Evolutionary conservation across 306 rosid genomes (phyloP).

Genomic region (Dalbergia oliveri): DNA sequence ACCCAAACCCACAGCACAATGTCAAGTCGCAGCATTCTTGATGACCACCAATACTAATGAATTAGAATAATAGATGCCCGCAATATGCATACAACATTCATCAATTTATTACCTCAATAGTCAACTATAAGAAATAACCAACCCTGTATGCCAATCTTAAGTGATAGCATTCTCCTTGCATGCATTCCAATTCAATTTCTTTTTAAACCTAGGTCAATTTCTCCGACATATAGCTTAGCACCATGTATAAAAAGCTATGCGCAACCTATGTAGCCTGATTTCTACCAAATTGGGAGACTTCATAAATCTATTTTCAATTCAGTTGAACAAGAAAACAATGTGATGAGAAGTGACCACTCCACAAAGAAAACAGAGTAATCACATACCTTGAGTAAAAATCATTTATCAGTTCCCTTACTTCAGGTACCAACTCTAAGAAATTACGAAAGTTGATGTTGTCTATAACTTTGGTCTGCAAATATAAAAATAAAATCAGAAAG

Average conservation of each 20-base stretch:
- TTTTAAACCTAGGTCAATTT: neutral
- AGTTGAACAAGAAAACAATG: neutral
- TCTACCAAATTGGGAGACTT: constrained; percentile 15
- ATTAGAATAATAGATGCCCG: neutral
- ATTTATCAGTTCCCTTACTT: constrained; percentile 93
- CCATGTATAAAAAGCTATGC: neutral
- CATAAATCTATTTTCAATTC: constrained; percentile 10
- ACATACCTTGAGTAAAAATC: constrained; percentile 94
- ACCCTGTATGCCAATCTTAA: neutral
- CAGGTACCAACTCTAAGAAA: constrained; percentile 97
- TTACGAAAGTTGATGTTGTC: constrained; percentile 89
- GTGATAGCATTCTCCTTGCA: constrained; percentile 9
- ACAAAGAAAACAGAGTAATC: constrained; percentile 1
- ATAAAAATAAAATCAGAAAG: constrained; percentile 44
- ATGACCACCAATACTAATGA: neutral
- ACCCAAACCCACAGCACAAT: constrained; percentile 2
- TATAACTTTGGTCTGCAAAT: constrained; percentile 86
- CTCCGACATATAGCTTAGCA: neutral
- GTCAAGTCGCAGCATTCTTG: neutral
- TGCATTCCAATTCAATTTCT: neutral
- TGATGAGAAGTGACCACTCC: neutral
- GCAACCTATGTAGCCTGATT: neutral
- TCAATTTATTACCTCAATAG: constrained; percentile 4
- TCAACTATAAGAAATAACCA: neutral
- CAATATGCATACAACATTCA: neutral